Conservation (phyloP, 2,329 filamentous ascomycete species). For the Ophiostoma pallidulum region DNA sequence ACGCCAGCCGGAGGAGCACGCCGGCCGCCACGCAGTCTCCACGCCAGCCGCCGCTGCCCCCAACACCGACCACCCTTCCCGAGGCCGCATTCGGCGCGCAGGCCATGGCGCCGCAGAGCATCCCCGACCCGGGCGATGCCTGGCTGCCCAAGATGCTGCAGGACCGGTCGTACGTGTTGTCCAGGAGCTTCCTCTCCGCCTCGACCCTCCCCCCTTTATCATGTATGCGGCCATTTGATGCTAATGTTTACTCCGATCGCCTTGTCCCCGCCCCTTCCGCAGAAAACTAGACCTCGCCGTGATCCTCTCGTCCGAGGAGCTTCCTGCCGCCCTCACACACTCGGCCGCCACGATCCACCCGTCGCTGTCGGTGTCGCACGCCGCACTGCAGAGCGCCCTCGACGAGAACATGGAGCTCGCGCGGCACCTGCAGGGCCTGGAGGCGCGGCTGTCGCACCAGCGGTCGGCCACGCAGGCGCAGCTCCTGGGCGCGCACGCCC, state of each 20-base stretch:
- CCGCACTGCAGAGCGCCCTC: slow-evolving; percentile 55
- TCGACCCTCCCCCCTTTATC: not conserved
- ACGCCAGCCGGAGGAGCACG: slow-evolving; percentile 57
- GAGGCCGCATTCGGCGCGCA: slow-evolving; percentile 20
- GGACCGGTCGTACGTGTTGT: slow-evolving; percentile 64
- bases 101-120: slow-evolving; percentile 25
- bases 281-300: slow-evolving; percentile 72
- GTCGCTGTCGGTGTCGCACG: slow-evolving; percentile 56
- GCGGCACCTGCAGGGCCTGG: slow-evolving; percentile 49
- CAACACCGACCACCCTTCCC: slow-evolving; percentile 17
- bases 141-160: slow-evolving; percentile 72
- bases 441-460: slow-evolving; percentile 46
- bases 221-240: not conserved
- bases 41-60: slow-evolving; percentile 29
- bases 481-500: slow-evolving; percentile 69
- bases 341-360: slow-evolving; percentile 59
- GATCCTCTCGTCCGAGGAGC: slow-evolving; percentile 52
- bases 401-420: slow-evolving; percentile 64
- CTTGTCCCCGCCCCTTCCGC: slow-evolving; percentile 11
- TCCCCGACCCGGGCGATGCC: slow-evolving; percentile 53
- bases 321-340: slow-evolving; percentile 68
- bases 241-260: not conserved
- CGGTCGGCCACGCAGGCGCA: slow-evolving; percentile 69
- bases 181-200: not conserved
- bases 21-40: slow-evolving; percentile 42